Evolutionary conservation across 2,329 filamentous ascomycete genomes (phyloP).

Genomic region (Beauveria australis): DNA sequence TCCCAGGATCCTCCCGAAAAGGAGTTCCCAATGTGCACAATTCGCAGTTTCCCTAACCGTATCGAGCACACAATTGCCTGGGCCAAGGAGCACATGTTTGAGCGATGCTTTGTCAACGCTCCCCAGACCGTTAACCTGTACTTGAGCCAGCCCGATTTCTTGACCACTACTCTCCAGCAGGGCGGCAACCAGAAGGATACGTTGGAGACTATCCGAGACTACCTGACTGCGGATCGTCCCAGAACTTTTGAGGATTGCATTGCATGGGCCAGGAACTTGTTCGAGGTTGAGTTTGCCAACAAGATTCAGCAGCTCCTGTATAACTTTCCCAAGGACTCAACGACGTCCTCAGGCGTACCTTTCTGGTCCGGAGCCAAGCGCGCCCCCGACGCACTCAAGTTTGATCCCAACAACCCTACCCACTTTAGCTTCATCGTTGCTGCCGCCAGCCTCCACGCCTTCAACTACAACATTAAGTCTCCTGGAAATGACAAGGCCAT

Average conservation of each 20-base stretch:
- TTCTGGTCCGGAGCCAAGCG: constrained; percentile 99
- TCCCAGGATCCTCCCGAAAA: constrained; percentile 97
- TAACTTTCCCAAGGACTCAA: constrained; percentile 94
- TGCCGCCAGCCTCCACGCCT: constrained; percentile 86
- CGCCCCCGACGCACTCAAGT: constrained; percentile 84
- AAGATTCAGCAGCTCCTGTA: constrained; percentile 89
- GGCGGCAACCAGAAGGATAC: constrained; percentile 93
- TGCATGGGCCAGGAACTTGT: constrained; percentile 85
- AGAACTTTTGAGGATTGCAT: constrained; percentile 93
- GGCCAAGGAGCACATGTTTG: constrained; percentile 86
- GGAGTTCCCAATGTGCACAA: constrained; percentile 97
- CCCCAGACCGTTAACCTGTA: constrained; percentile 93
- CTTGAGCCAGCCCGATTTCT: constrained; percentile 81
- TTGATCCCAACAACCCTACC: constrained; percentile 74
- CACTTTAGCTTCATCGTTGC: constrained; percentile 85
- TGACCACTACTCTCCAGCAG: constrained; percentile 80
- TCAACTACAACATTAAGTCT: constrained; percentile 96
- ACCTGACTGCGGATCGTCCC: constrained; percentile 84
- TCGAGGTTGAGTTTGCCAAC: constrained; percentile 96
- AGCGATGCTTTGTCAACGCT: constrained; percentile 86
- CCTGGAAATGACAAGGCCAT: constrained; percentile 59
- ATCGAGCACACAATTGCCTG: constrained; percentile 99
- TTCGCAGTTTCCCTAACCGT: constrained; percentile 93
- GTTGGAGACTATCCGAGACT: constrained; percentile 82
- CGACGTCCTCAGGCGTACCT: constrained; percentile 75